Evolutionary conservation across 1,284 basidiomycete genomes (phyloP).

Genomic region (Puccinia hordei): DNA sequence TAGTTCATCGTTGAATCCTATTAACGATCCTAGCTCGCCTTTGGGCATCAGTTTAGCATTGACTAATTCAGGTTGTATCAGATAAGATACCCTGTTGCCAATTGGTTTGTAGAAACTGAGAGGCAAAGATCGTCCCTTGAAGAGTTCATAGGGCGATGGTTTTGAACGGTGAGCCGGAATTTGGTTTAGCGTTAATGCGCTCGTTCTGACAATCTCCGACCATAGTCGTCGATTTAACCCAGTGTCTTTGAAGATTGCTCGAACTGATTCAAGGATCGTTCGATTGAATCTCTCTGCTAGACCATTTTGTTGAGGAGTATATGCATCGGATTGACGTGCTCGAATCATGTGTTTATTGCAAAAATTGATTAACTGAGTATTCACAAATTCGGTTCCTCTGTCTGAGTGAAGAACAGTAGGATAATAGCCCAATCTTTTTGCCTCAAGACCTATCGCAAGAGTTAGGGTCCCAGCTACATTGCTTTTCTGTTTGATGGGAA

Average conservation of each 20-base stretch:
- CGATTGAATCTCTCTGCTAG: neutral
- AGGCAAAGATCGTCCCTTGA: neutral
- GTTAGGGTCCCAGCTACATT: neutral
- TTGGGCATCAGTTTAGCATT: neutral
- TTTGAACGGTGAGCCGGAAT: neutral
- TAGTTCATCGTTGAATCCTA: neutral
- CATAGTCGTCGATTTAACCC: neutral
- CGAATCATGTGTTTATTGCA: neutral
- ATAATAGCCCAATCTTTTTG: neutral
- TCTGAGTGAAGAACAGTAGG: neutral
- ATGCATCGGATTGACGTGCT: neutral
- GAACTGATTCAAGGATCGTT: neutral
- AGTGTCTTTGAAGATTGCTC: neutral
- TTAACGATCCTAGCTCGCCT: neutral
- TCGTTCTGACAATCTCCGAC: neutral
- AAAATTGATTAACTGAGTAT: neutral
- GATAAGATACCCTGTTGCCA: neutral
- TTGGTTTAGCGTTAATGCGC: neutral
- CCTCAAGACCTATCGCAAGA: neutral
- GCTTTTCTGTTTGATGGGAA: neutral
- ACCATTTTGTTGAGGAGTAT: slow-evolving; percentile 14
- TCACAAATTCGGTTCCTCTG: neutral
- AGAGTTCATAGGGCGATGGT: neutral
- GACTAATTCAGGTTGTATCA: neutral
- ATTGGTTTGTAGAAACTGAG: neutral